Evolutionary conservation across 352 stramenopile species (phyloP).

Genomic region (Thalassiosira sp.): DNA sequence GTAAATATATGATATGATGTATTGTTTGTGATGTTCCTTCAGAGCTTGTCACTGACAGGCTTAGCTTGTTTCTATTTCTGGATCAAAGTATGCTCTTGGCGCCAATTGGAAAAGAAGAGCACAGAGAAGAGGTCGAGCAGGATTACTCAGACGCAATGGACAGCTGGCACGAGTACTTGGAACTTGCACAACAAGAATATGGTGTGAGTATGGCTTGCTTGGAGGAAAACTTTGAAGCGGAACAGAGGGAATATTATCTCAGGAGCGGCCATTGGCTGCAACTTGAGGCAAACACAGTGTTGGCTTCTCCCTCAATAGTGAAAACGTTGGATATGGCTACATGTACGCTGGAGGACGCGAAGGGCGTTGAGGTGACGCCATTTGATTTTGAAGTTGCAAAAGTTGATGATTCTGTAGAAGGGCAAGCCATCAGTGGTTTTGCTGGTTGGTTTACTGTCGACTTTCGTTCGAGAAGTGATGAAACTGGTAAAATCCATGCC

Average conservation of each 20-base stretch:
- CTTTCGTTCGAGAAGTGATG: constrained; percentile 75
- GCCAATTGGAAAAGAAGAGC: constrained; percentile 88
- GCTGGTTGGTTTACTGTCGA: constrained; percentile 96
- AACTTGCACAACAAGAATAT: constrained; percentile 90
- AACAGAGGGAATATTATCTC: constrained; percentile 91
- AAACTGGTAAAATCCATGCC: constrained; percentile 65
- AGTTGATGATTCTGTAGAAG: constrained; percentile 9
- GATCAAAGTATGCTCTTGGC: constrained; percentile 94
- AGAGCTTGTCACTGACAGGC: no score
- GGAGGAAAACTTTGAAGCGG: constrained; percentile 78
- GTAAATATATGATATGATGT: no score
- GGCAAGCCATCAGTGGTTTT: constrained; percentile 86
- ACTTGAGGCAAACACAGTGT: constrained; percentile 56
- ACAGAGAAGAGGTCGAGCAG: constrained; percentile 18
- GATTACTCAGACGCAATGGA: constrained; percentile 56
- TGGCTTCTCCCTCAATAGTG: constrained; percentile 55
- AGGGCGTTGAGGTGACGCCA: constrained; percentile 24
- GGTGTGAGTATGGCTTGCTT: constrained; percentile 89
- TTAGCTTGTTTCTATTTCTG: no score
- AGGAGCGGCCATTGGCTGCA: constrained; percentile 65
- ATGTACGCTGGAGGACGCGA: constrained; percentile 60
- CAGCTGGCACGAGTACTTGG: constrained; percentile 48
- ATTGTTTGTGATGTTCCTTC: no score
- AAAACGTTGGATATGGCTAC: constrained; percentile 69
- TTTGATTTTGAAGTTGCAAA: constrained; percentile 52